Percentiles rank a stretch among this genome's conserved stretches.
Evolutionary conservation across 2,329 filamentous ascomycete species (phyloP).

Genomic region (Periglandula ipomoeae): DNA sequence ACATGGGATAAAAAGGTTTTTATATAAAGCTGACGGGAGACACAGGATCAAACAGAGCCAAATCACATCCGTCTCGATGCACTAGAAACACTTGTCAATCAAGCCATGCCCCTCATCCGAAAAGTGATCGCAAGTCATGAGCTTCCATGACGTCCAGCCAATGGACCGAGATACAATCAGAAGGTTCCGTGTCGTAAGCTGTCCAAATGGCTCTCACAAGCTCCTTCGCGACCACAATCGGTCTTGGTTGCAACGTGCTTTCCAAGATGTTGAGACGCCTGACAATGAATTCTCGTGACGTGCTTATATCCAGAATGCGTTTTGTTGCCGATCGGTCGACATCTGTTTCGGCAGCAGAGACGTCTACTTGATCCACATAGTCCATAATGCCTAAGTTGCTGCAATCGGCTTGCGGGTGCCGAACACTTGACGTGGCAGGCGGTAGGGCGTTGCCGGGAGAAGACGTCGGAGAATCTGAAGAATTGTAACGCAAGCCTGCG

Average conservation of each 20-base stretch:
- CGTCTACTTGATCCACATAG: constrained; percentile 9
- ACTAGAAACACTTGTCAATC: too few species aligned
- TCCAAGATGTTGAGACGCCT: constrained; percentile 28
- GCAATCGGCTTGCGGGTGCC: not conserved
- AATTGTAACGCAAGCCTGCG: constrained; percentile 24
- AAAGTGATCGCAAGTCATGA: constrained; percentile 22
- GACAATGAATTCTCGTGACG: constrained; percentile 30
- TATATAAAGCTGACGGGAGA: too few species aligned
- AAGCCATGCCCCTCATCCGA: too few species aligned
- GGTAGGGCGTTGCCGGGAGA: too few species aligned
- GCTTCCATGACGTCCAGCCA: constrained; percentile 35
- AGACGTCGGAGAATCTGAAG: too few species aligned
- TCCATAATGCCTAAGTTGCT: not conserved
- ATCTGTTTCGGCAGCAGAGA: too few species aligned
- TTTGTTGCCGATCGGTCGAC: too few species aligned
- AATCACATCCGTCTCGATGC: too few species aligned
- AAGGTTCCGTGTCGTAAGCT: constrained; percentile 27
- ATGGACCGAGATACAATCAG: constrained; percentile 24
- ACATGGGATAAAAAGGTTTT: too few species aligned
- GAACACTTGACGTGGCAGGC: too few species aligned
- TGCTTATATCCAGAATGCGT: constrained; percentile 29
- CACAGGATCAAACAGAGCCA: too few species aligned
- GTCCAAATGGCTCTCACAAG: constrained; percentile 32
- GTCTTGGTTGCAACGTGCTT: constrained; percentile 29
- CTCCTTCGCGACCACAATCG: constrained; percentile 31